Percentiles rank a stretch among this genome's conserved stretches.
phyloP scores from a whole-genome alignment of 345 rosid species.

The Gossypium thurberi region DNA sequence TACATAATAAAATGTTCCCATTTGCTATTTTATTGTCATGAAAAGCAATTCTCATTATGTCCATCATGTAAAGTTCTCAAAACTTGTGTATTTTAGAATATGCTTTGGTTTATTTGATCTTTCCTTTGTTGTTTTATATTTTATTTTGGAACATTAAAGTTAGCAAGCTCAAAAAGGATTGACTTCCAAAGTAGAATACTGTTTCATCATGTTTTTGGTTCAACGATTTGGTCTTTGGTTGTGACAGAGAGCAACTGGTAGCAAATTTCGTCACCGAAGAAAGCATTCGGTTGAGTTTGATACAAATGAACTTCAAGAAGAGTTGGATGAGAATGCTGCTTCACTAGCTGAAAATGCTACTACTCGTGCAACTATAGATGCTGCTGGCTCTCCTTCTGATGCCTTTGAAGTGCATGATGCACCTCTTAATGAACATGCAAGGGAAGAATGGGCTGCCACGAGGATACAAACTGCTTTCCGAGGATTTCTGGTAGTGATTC shows the following conservation, averaged over 20 bases:
- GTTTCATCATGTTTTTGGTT: not conserved
- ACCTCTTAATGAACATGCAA: conserved; percentile 25
- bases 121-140: not conserved
- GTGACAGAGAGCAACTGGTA: conserved; percentile 38
- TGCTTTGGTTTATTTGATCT: not conserved
- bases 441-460: conserved; percentile 70
- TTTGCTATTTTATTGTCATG: not conserved
- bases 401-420: conserved; percentile 43
- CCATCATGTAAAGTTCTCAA: not conserved
- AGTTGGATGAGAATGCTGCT: conserved; percentile 30
- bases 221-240: conserved; percentile 12
- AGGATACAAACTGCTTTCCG: conserved; percentile 90
- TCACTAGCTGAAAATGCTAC: conserved; percentile 28
- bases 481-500: conserved; percentile 71
- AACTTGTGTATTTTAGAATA: not conserved
- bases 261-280: conserved; percentile 55
- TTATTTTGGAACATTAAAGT: conserved; percentile 2
- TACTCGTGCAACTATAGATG: conserved; percentile 27
- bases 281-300: conserved; percentile 57
- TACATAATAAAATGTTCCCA: not conserved
- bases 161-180: not conserved
- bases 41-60: not conserved
- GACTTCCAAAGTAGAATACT: not conserved
- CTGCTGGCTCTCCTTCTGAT: conserved; percentile 43
- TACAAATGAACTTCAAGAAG: conserved; percentile 42